phyloP scores from a whole-genome alignment of 352 stramenopile genomes.

The Blastocystis sp. region DNA sequence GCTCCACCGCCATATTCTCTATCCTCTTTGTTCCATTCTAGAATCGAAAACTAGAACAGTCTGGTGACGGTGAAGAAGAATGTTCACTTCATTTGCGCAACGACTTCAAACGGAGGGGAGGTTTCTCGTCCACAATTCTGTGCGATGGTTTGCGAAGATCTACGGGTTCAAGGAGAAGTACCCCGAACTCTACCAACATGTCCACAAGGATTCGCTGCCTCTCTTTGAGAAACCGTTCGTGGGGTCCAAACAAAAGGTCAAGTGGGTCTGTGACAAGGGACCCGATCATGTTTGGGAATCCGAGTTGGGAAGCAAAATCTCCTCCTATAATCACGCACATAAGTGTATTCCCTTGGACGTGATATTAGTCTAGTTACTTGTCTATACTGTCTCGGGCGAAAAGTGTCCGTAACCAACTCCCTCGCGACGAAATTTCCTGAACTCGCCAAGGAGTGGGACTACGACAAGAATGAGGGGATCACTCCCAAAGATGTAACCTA shows the following conservation, averaged over 20 bases:
- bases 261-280: conserved; percentile 20
- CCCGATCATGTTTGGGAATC: conserved; percentile 29
- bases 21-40: background rate
- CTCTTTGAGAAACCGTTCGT: conserved; percentile 36
- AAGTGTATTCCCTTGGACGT: background rate
- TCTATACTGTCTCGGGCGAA: conserved; percentile 15
- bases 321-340: conserved; percentile 12
- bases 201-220: background rate
- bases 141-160: conserved; percentile 10
- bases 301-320: background rate
- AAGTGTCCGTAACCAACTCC: conserved; percentile 42
- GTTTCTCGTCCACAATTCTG: background rate
- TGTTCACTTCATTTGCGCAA: background rate
- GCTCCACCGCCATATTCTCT: too few species aligned
- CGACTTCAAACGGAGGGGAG: background rate
- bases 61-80: too few species aligned
- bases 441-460: conserved; percentile 34
- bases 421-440: conserved; percentile 7
- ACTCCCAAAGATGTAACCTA: conserved; percentile 31
- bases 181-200: conserved; percentile 35
- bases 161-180: conserved; percentile 24
- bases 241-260: conserved; percentile 34
- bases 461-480: conserved; percentile 17
- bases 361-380: conserved; percentile 24
- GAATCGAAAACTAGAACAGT: too few species aligned